Conservation (phyloP, 352 stramenopile species). For the Labyrinthula sp. region DNA sequence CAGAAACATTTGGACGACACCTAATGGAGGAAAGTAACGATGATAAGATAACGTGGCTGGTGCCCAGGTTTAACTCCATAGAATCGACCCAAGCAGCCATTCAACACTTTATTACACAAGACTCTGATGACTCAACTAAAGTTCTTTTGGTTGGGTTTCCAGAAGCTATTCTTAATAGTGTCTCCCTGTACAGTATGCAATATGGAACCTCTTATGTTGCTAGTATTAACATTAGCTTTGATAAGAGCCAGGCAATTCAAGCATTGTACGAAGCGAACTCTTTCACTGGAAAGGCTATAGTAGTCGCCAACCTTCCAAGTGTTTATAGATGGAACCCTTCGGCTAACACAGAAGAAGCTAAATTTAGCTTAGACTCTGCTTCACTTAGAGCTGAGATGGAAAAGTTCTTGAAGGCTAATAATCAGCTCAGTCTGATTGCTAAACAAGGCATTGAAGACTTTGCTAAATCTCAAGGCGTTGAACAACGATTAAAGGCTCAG, state of each 20-base stretch:
- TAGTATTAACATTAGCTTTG: conserved; percentile 39
- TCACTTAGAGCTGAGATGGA: conserved; percentile 52
- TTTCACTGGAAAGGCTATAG: conserved; percentile 50
- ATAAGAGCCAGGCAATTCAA: conserved; percentile 52
- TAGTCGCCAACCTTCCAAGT: conserved; percentile 47
- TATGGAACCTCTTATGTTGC: conserved; percentile 57
- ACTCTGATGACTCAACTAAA: no score
- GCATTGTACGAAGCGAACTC: conserved; percentile 52
- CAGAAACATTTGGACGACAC: no score
- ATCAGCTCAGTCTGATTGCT: conserved; percentile 53
- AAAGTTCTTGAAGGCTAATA: conserved; percentile 50
- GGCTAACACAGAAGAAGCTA: conserved; percentile 46
- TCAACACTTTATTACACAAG: no score
- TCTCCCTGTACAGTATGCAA: conserved; percentile 53
- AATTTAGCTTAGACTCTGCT: conserved; percentile 48
- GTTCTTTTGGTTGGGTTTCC: no score
- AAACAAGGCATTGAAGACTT: conserved; percentile 47
- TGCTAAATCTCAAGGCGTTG: conserved; percentile 41
- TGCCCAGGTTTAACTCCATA: no score
- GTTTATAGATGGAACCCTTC: conserved; percentile 56
- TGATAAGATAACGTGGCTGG: no score
- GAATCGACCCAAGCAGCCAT: no score
- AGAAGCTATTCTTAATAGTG: no score
- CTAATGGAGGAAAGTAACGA: no score
- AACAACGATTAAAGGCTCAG: conserved; percentile 44